Percentiles rank a stretch among this genome's conserved stretches.
phyloP scores from a whole-genome alignment of 2,329 filamentous ascomycete genomes.

The Cryphonectria naterciae region DNA sequence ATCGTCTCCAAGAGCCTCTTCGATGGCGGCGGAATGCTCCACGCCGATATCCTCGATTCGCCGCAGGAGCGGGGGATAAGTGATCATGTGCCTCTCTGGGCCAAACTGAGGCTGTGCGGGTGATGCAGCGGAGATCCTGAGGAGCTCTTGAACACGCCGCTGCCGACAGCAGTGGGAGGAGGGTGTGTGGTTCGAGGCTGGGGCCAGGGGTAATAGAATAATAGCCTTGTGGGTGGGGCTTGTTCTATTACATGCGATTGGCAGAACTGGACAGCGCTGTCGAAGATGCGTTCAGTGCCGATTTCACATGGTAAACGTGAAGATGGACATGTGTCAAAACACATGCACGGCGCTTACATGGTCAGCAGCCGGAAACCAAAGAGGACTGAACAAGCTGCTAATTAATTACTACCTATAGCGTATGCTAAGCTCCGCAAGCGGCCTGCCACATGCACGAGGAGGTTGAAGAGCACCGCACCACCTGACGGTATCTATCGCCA shows the following conservation, averaged over 20 bases:
- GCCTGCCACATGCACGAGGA: no score
- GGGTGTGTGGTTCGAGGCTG: no score
- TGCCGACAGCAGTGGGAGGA: not conserved
- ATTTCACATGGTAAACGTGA: not conserved
- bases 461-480: not conserved
- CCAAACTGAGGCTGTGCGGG: conserved; percentile 33
- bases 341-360: no score
- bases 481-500: not conserved
- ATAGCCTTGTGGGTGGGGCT: conserved; percentile 5
- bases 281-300: not conserved
- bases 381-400: not conserved
- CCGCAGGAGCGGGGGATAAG: conserved; percentile 52
- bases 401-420: no score
- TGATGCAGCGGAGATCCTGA: not conserved
- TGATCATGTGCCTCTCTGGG: conserved; percentile 58
- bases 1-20: conserved; percentile 46
- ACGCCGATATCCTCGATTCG: conserved; percentile 41
- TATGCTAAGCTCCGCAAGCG: not conserved
- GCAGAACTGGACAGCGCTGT: not conserved
- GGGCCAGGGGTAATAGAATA: no score
- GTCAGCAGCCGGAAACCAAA: not conserved
- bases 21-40: conserved; percentile 31
- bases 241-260: conserved; percentile 11
- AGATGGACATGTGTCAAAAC: no score
- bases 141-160: not conserved